Conservation (phyloP, 176 grass and related monocot genomes). For the Tillandsia leiboldiana region DNA sequence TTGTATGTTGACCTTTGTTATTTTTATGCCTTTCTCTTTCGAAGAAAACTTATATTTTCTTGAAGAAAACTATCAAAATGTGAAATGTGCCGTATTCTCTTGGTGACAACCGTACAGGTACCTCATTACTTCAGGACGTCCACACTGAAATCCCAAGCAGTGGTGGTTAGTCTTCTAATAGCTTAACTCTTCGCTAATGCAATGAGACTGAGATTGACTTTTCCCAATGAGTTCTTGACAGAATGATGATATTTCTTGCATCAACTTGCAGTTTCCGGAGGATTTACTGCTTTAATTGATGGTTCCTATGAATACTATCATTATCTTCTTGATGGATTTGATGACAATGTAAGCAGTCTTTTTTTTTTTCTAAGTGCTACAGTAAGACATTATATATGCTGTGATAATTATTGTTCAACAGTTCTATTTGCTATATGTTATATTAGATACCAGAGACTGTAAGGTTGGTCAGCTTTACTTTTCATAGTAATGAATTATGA, state of each 20-base stretch:
- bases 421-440: background rate
- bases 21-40: constrained; percentile 2
- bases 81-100: background rate
- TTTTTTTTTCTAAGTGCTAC: background rate
- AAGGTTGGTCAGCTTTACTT: too few species aligned
- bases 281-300: constrained; percentile 66
- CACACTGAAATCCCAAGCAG: constrained; percentile 75
- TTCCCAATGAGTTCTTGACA: background rate
- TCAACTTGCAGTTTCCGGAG: constrained; percentile 72
- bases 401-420: constrained; percentile 1
- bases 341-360: constrained; percentile 72
- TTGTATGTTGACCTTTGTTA: background rate
- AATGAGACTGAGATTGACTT: constrained; percentile 12
- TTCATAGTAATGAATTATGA: too few species aligned
- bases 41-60: constrained; percentile 11
- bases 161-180: constrained; percentile 44
- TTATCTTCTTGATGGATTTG: constrained; percentile 69
- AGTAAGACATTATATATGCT: background rate
- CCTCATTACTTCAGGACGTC: constrained; percentile 58
- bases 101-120: constrained; percentile 36
- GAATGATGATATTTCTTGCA: constrained; percentile 13
- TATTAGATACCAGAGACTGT: too few species aligned
- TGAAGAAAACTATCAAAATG: background rate
- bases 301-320: constrained; percentile 98
- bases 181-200: too few species aligned